Percentiles rank a stretch among this genome's conserved stretches.
phyloP scores from a whole-genome alignment of 106 monocot genomes.

The Dioscorea dumetorum region DNA sequence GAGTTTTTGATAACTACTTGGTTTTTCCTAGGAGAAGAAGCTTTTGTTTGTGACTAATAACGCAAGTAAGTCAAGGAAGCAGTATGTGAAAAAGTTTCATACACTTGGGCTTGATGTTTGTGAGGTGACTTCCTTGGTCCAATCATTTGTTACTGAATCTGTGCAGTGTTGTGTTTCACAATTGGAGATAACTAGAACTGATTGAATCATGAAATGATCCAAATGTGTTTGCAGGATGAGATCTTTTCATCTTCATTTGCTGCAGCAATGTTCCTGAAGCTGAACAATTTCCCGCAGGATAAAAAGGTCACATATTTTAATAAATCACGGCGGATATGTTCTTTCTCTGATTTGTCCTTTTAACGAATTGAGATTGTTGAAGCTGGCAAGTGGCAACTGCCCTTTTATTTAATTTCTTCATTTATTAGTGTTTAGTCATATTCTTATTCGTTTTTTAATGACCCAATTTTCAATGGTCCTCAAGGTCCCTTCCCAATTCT shows the following conservation, averaged over 20 bases:
- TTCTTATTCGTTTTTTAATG: too few relatives aligned
- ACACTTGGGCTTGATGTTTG: constrained; percentile 56
- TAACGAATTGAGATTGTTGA: too few relatives aligned
- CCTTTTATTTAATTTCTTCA: too few relatives aligned
- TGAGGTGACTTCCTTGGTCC: constrained; percentile 26
- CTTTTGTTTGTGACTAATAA: constrained; percentile 95
- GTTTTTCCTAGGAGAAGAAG: constrained; percentile 63
- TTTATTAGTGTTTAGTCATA: too few relatives aligned
- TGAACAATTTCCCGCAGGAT: constrained; percentile 65
- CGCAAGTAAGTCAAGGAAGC: constrained; percentile 81
- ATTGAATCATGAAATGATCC: too few relatives aligned
- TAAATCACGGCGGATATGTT: background rate
- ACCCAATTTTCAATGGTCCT: too few relatives aligned
- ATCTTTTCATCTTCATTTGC: constrained; percentile 95
- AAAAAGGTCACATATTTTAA: constrained; percentile 55
- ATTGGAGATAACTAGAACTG: background rate
- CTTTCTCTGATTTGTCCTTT: background rate
- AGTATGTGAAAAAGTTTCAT: constrained; percentile 66
- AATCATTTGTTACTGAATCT: background rate
- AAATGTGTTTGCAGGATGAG: constrained; percentile 50
- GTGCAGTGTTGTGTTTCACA: background rate
- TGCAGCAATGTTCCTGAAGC: constrained; percentile 89
- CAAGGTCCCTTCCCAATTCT: too few relatives aligned
- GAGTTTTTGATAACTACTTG: too few relatives aligned
- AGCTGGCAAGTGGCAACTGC: too few relatives aligned